A percentile compares a stretch with the other conserved stretches of the same genome.
phyloP scores from a whole-genome alignment of 208 protist genomes.

The Leishmania arabica region DNA sequence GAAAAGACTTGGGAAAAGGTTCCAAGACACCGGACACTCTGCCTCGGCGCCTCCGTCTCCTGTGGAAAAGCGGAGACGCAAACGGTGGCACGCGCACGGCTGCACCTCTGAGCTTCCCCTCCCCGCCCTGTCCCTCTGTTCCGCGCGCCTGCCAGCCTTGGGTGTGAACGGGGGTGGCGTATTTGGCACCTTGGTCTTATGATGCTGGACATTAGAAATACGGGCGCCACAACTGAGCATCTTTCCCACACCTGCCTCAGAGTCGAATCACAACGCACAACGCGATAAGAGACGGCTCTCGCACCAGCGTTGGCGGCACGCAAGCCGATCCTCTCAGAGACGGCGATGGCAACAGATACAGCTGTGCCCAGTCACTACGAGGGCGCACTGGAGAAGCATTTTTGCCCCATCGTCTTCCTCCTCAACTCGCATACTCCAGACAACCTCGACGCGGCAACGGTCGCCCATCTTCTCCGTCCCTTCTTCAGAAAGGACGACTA shows the following conservation, averaged over 20 bases:
- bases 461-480: slow-evolving; percentile 24
- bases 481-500: slow-evolving; percentile 21
- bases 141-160: background rate
- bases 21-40: background rate
- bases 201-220: background rate
- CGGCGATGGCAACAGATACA: background rate
- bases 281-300: background rate
- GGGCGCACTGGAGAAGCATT: background rate
- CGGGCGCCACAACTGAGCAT: background rate
- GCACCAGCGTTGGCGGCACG: background rate
- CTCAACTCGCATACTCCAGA: slow-evolving; percentile 26
- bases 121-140: background rate
- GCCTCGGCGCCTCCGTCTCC: background rate
- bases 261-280: background rate
- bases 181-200: background rate
- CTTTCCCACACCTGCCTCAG: background rate
- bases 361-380: background rate
- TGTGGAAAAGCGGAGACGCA: background rate
- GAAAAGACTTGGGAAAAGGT: background rate
- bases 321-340: background rate
- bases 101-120: background rate
- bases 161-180: no score
- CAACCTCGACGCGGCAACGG: slow-evolving; percentile 21
- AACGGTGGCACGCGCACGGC: background rate
- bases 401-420: slow-evolving; percentile 26